phyloP scores from a whole-genome alignment of 2,329 filamentous ascomycete genomes.

The Lachnellula cervina region DNA sequence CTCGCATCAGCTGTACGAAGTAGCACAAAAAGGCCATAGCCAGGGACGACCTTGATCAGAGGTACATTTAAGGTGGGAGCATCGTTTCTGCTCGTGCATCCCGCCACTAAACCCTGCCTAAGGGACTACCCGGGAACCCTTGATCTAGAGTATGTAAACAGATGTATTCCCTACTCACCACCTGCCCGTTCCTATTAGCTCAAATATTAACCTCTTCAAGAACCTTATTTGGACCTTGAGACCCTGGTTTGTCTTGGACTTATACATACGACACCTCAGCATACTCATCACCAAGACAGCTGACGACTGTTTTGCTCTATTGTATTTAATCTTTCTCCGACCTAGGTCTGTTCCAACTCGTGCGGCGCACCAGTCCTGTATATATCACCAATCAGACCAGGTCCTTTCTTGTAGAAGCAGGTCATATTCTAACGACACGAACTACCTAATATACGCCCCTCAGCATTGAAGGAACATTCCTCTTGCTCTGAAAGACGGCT shows the following conservation, averaged over 20 bases:
- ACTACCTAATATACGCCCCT: background rate
- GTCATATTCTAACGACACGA: background rate
- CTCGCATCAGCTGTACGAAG: conserved; percentile 20
- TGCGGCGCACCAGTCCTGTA: conserved; percentile 10
- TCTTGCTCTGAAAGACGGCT: background rate
- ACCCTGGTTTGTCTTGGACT: conserved; percentile 1
- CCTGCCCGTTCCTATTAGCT: conserved; percentile 12
- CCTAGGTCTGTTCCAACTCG: background rate
- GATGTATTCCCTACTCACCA: conserved; percentile 17
- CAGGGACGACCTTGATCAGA: conserved; percentile 19
- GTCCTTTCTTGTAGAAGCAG: background rate
- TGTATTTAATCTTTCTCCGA: conserved; percentile 7
- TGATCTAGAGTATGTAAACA: conserved; percentile 28
- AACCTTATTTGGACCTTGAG: conserved; percentile 11
- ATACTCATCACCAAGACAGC: background rate
- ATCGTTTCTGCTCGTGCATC: conserved; percentile 24
- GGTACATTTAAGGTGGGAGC: conserved; percentile 18
- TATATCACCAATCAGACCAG: background rate
- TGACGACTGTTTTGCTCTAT: conserved; percentile 1
- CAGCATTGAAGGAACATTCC: background rate
- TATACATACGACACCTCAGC: background rate
- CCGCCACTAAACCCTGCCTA: conserved; percentile 23
- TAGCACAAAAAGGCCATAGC: conserved; percentile 8
- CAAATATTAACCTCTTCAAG: conserved; percentile 24
- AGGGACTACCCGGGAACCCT: conserved; percentile 10